phyloP scores from a whole-genome alignment of 208 protist species.

The Leishmania turanica region DNA sequence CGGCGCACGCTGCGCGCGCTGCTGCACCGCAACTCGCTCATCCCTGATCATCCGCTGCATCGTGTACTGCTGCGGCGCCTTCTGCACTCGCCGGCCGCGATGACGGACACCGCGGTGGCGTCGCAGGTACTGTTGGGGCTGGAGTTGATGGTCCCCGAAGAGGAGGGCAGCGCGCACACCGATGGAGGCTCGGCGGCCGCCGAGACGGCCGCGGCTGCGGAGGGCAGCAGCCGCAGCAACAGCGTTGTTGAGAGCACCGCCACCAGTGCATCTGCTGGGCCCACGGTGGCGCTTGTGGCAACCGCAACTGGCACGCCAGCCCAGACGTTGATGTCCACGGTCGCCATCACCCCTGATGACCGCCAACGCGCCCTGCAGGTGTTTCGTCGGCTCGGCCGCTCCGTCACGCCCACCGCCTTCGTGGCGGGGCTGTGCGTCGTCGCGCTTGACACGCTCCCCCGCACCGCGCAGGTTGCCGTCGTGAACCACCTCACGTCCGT shows the following conservation, averaged over 20 bases:
- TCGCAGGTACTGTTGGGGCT: conserved; percentile 33
- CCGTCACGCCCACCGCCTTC: conserved; percentile 57
- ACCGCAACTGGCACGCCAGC: background rate
- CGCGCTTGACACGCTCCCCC: conserved; percentile 51
- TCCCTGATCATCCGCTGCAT: conserved; percentile 72
- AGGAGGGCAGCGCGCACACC: background rate
- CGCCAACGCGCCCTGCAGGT: conserved; percentile 38
- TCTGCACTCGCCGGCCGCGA: conserved; percentile 38
- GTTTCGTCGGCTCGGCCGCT: conserved; percentile 50
- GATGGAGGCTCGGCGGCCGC: background rate
- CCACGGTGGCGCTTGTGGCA: background rate
- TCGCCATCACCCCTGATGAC: conserved; percentile 27
- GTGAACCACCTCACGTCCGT: conserved; percentile 73
- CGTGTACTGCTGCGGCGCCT: conserved; percentile 49
- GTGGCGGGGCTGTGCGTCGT: conserved; percentile 61
- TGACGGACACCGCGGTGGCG: conserved; percentile 34
- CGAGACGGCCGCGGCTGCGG: background rate
- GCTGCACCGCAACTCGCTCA: conserved; percentile 52
- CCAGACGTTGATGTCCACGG: background rate
- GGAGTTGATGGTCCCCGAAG: conserved; percentile 26
- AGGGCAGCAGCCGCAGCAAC: background rate
- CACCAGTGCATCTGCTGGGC: background rate
- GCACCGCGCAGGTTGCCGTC: conserved; percentile 43
- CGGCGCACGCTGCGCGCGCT: conserved; percentile 39
- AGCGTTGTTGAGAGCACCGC: background rate